Conservation (phyloP, 169 alveolate genomes). For the Perkinsus marinus region DNA sequence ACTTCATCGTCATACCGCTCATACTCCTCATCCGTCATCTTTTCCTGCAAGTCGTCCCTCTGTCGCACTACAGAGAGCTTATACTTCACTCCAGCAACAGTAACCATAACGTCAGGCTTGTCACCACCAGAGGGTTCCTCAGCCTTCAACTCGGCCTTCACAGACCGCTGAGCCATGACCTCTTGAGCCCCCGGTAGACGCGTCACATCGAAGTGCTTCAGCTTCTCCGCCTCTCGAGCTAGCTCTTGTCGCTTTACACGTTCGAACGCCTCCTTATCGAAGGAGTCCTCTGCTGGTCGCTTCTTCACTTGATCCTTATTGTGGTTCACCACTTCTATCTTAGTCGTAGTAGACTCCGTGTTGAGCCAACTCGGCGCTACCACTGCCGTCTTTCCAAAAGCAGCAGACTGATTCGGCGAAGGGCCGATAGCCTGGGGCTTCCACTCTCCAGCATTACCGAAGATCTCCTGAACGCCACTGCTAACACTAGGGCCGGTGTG, state of each 20-base stretch:
- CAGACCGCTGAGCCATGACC: background rate
- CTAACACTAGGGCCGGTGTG: background rate
- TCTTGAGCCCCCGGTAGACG: background rate
- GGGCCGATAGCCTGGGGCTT: background rate
- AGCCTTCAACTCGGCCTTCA: background rate
- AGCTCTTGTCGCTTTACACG: background rate
- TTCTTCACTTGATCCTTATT: background rate
- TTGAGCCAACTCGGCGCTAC: background rate
- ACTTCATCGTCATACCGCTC: background rate
- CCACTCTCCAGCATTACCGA: background rate
- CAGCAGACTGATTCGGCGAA: background rate
- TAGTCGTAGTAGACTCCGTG: background rate
- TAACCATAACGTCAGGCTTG: background rate
- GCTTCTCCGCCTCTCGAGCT: background rate
- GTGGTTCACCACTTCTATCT: background rate
- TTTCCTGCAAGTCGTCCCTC: background rate
- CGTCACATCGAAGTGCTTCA: background rate
- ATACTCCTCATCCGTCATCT: background rate
- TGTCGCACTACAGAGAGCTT: background rate
- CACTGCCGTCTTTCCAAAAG: background rate
- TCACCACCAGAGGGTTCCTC: background rate
- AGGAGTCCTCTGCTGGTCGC: background rate
- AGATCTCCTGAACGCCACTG: background rate
- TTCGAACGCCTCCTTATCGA: background rate
- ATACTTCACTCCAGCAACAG: background rate